A percentile compares a stretch with the other conserved stretches of the same genome.
Evolutionary conservation across 1,284 basidiomycete species (phyloP).

Genomic region (Heliocybe sulcata): DNA sequence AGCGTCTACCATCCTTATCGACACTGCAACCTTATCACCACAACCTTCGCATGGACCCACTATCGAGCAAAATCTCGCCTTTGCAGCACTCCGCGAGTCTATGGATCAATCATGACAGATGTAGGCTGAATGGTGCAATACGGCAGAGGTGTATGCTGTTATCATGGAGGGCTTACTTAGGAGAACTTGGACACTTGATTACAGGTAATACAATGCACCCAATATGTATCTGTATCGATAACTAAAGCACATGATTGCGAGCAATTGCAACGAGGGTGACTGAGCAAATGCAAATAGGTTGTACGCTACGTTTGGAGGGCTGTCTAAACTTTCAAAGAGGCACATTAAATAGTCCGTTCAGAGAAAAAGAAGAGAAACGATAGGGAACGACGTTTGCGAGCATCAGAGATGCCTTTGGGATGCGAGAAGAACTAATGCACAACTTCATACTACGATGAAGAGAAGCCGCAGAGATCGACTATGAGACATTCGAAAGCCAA

Average conservation of each 20-base stretch:
- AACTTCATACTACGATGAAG: not conserved
- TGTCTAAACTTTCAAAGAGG: not conserved
- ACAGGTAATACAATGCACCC: constrained; percentile 5
- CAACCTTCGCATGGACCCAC: constrained; percentile 50
- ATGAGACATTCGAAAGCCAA: constrained; percentile 1
- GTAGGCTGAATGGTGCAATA: not conserved
- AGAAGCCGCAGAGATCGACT: constrained; percentile 2
- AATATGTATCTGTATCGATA: constrained; percentile 8
- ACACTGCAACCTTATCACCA: constrained; percentile 39
- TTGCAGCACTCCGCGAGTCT: constrained; percentile 45
- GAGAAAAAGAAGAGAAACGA: constrained; percentile 4
- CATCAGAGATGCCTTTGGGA: not conserved
- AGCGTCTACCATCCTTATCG: constrained; percentile 46
- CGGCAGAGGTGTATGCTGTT: not conserved
- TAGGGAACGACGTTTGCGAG: constrained; percentile 5
- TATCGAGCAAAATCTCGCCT: constrained; percentile 77
- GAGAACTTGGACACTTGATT: not conserved
- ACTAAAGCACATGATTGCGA: constrained; percentile 9
- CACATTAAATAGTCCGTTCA: constrained; percentile 9
- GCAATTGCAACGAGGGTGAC: constrained; percentile 3
- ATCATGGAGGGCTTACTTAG: not conserved
- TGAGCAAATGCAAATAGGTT: constrained; percentile 2
- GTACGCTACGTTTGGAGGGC: constrained; percentile 5
- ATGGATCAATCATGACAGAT: not conserved
- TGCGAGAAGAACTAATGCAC: not conserved